Conservation (phyloP, 192 early-diverging fungal species). For the Mortierella antarctica region DNA sequence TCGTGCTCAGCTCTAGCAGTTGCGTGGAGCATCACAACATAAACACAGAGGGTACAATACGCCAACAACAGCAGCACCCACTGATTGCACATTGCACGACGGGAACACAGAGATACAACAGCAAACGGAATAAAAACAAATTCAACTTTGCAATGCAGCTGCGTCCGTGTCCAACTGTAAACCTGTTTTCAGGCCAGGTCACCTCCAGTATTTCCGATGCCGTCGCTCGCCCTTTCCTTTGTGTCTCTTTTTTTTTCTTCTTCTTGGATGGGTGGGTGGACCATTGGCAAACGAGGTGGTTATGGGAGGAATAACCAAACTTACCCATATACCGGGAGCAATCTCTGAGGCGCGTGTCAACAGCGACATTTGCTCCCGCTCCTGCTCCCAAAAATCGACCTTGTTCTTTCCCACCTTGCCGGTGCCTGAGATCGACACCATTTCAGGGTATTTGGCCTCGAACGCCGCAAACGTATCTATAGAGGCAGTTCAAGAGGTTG, state of each 20-base stretch:
- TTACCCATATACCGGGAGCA: conserved; percentile 63
- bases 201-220: no score
- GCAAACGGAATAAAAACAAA: background rate
- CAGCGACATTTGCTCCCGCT: conserved; percentile 62
- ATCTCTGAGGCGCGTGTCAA: conserved; percentile 59
- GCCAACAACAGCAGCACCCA: no score
- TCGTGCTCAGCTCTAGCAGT: background rate
- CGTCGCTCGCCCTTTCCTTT: background rate
- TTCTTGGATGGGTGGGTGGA: background rate
- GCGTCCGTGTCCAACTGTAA: no score
- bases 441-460: conserved; percentile 54
- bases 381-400: conserved; percentile 61
- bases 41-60: no score
- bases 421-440: conserved; percentile 44
- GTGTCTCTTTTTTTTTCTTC: conserved; percentile 6
- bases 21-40: no score
- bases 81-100: no score
- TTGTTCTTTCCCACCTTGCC: conserved; percentile 50
- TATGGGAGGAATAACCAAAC: conserved; percentile 9
- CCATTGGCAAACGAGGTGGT: background rate
- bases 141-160: background rate
- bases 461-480: conserved; percentile 58
- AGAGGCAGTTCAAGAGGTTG: no score
- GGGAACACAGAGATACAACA: background rate
- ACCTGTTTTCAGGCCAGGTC: no score